Evolutionary conservation across 495 filamentous ascomycete genomes (phyloP), one percentile per base, ranked within the genome.

Genomic region (Neurospora sp.): DNA sequence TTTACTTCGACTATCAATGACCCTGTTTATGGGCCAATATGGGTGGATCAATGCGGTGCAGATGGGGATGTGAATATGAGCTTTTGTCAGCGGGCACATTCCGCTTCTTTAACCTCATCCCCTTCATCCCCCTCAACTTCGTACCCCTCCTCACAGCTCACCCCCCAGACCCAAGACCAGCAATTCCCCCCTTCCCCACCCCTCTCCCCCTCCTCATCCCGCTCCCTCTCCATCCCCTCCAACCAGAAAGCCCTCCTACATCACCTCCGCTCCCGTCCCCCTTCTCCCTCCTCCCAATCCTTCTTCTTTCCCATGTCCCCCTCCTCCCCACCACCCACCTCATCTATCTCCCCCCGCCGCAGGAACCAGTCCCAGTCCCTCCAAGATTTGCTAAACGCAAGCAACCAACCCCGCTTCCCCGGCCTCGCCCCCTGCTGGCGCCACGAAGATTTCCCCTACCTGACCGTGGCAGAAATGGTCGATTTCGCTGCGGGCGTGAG

Each of bases 381-480:
- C 9, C 18, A 31, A 2, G 44, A 37, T 6, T 23, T 66, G 9
- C 5, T 37, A 1, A 1, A 3, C 9, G 14, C 14, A 20, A 23
- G 31, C 18, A 60, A 35, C 9, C 70, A 70, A 37, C 39, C 73
- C 14, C 72, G 76, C 6, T 81, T 82, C 83, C 72, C 83, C 9
- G 83, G 83, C 27, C 77, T 77, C 69, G 83, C 86, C 4, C 85
- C 86, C 5, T 88, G 87, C 77, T 88, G 86, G 87, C 82, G 87
- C 18, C 87, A 88, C 77, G 83, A 86, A 69, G 84, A 85, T 69
- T 87, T 87, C 71, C 87, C 86, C 0, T 86, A 88, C 73, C 78
- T 88, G n/a, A 88, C 87, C 3, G 83, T 91, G 39, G 80, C 86
- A 27, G 85, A 91, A 66, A 84, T 85, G 54, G 80, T 84, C 1